Percentiles rank a stretch among this genome's conserved stretches.
Evolutionary conservation across 2,329 filamentous ascomycete genomes (phyloP).

Genomic region (Fusarium sp.): DNA sequence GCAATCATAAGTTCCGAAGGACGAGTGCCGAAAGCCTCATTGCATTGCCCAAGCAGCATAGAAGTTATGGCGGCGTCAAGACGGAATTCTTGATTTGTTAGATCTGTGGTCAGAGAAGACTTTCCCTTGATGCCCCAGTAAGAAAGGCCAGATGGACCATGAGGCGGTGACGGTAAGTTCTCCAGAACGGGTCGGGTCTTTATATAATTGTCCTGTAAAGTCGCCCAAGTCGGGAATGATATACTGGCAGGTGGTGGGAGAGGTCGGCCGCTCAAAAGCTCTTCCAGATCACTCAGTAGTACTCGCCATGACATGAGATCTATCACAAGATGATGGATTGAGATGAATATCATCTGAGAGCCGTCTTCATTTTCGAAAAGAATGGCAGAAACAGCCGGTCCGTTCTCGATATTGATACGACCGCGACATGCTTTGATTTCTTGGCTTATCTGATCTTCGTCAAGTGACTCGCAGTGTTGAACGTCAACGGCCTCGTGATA

Average conservation of each 20-base stretch:
- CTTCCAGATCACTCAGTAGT: constrained; percentile 25
- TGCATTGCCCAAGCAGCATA: constrained; percentile 14
- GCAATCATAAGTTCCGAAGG: constrained; percentile 51
- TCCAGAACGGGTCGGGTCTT: no score
- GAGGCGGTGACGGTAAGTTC: no score
- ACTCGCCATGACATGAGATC: constrained; percentile 38
- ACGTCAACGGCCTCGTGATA: background rate
- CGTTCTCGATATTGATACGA: background rate
- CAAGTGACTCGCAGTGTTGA: no score
- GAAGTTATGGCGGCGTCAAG: no score
- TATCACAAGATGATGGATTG: constrained; percentile 29
- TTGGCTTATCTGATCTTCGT: background rate
- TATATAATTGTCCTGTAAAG: no score
- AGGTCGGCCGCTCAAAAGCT: no score
- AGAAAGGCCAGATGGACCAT: no score
- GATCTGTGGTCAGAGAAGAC: no score
- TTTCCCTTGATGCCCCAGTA: no score
- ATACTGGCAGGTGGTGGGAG: no score
- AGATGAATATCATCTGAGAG: background rate
- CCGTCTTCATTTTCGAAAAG: background rate
- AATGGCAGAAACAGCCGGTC: background rate
- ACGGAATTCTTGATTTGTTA: no score
- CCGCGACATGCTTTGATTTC: background rate
- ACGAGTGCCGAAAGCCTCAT: constrained; percentile 44
- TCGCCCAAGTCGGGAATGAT: no score